A percentile compares a stretch with the other conserved stretches of the same genome.
These are phyloP conservation scores for Amoeboaphelidium protococcarum DNA, from an alignment of 371 early-diverging fungal species.

Conservation along the genomic window DNA sequence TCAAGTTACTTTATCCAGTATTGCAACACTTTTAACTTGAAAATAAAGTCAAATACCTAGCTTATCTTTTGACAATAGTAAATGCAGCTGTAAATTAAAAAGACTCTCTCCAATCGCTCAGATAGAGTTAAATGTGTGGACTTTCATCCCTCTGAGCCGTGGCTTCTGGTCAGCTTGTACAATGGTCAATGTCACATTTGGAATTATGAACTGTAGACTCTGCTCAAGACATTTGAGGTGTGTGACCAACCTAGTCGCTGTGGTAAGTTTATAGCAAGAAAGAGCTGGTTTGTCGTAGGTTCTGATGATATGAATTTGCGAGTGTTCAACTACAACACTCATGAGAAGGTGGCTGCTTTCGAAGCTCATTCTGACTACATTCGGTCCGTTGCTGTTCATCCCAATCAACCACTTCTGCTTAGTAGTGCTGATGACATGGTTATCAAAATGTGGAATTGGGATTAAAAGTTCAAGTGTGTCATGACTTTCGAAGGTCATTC, in stretches of 20 bases:
- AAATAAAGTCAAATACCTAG: no score
- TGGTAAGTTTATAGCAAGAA: conserved; percentile 82
- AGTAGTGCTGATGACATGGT: conserved; percentile 94
- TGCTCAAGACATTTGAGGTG: conserved; percentile 89
- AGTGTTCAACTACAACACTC: conserved; percentile 97
- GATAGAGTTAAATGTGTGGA: conserved; percentile 94
- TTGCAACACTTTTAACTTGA: no score
- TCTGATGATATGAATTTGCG: conserved; percentile 92
- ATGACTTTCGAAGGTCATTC: conserved; percentile 94
- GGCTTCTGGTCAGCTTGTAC: conserved; percentile 89
- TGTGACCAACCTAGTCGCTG: conserved; percentile 73
- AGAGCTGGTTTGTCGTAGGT: conserved; percentile 89
- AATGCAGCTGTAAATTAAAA: no score
- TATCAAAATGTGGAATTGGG: conserved; percentile 98
- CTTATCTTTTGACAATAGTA: no score
- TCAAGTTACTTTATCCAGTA: no score
- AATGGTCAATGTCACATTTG: conserved; percentile 89
- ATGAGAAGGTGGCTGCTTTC: conserved; percentile 77
- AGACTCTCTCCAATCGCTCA: conserved; percentile 35
- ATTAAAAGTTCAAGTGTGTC: conserved; percentile 84
- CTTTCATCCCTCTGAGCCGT: conserved; percentile 97
- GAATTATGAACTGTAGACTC: conserved; percentile 89
- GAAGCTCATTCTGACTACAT: conserved; percentile 98
- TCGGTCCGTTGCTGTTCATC: conserved; percentile 83
- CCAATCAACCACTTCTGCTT: conserved; percentile 74